phyloP scores from a whole-genome alignment of 2,329 filamentous ascomycete genomes.

The Pseudocercospora fuligena region DNA sequence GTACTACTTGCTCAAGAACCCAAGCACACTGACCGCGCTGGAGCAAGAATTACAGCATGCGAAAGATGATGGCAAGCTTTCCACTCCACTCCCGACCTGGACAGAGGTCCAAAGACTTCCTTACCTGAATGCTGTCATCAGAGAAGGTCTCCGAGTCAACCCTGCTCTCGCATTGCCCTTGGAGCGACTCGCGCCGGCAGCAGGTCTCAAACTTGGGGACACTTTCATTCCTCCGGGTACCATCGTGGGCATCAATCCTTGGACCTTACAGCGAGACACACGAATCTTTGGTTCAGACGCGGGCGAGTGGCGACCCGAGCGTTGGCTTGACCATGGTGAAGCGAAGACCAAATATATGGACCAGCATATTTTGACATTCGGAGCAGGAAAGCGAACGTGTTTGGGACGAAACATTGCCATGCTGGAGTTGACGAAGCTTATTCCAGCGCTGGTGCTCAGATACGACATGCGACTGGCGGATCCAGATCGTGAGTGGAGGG shows the following conservation, averaged over 20 bases:
- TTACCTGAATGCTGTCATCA: slow-evolving; percentile 35
- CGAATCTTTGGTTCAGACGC: slow-evolving; percentile 44
- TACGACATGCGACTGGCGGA: slow-evolving; percentile 24
- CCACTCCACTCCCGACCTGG: slow-evolving; percentile 27
- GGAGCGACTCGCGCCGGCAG: slow-evolving; percentile 30
- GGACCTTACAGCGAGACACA: slow-evolving; percentile 49
- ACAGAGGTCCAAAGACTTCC: slow-evolving; percentile 28
- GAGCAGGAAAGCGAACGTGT: slow-evolving; percentile 27
- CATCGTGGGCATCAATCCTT: slow-evolving; percentile 51
- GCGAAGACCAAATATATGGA: slow-evolving; percentile 70
- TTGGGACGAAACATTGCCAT: slow-evolving; percentile 27
- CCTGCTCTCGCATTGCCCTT: slow-evolving; percentile 32
- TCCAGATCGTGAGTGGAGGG: slow-evolving; percentile 16
- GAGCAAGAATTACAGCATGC: slow-evolving; percentile 25
- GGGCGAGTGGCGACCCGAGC: slow-evolving; percentile 47
- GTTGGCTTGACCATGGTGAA: slow-evolving; percentile 48
- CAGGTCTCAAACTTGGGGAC: slow-evolving; percentile 27
- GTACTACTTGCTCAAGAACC: slow-evolving; percentile 23
- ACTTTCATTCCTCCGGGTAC: slow-evolving; percentile 45
- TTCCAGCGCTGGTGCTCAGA: slow-evolving; percentile 22
- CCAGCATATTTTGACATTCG: slow-evolving; percentile 59
- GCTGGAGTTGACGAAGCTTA: slow-evolving; percentile 28
- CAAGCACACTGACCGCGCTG: slow-evolving; percentile 15
- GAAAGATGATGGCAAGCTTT: slow-evolving; percentile 18
- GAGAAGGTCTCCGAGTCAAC: slow-evolving; percentile 34